phyloP scores from a whole-genome alignment of 192 early-diverging fungal genomes.

The Mortierella claussenii region DNA sequence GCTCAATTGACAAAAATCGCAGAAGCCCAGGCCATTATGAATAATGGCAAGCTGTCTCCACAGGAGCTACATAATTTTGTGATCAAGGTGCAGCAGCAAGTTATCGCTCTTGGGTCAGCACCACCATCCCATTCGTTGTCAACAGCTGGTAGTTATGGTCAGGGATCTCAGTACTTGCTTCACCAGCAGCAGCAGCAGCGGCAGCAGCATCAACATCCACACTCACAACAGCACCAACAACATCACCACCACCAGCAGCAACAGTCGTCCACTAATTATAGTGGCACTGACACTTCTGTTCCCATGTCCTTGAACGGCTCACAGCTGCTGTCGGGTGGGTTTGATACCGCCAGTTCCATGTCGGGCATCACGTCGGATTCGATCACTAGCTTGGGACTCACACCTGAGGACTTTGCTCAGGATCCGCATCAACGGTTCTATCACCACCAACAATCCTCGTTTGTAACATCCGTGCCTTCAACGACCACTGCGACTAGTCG shows the following conservation, averaged over 20 bases:
- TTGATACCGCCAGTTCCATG: background rate
- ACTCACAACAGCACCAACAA: no score
- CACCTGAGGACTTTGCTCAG: conserved; percentile 2
- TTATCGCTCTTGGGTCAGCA: conserved; percentile 15
- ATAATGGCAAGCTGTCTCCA: background rate
- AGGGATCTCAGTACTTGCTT: background rate
- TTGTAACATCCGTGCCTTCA: background rate
- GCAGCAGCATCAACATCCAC: conserved; percentile 14
- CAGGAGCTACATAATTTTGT: conserved; percentile 10
- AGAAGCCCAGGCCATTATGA: conserved; percentile 11
- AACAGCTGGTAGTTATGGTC: background rate
- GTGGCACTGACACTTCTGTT: background rate
- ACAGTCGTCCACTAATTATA: no score
- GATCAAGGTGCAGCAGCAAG: conserved; percentile 10
- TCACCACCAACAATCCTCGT: background rate
- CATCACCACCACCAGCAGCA: no score
- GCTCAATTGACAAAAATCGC: conserved; percentile 15
- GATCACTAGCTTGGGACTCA: no score
- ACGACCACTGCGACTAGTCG: background rate
- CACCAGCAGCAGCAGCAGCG: conserved; percentile 11
- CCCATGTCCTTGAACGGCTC: conserved; percentile 11
- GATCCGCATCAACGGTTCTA: background rate
- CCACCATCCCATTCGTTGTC: background rate
- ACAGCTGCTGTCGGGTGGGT: conserved; percentile 12
- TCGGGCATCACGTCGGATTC: background rate